A percentile compares a stretch with the other conserved stretches of the same genome.
phyloP scores from a whole-genome alignment of 2,329 filamentous ascomycete species.

The Phaeoacremonium minimum region DNA sequence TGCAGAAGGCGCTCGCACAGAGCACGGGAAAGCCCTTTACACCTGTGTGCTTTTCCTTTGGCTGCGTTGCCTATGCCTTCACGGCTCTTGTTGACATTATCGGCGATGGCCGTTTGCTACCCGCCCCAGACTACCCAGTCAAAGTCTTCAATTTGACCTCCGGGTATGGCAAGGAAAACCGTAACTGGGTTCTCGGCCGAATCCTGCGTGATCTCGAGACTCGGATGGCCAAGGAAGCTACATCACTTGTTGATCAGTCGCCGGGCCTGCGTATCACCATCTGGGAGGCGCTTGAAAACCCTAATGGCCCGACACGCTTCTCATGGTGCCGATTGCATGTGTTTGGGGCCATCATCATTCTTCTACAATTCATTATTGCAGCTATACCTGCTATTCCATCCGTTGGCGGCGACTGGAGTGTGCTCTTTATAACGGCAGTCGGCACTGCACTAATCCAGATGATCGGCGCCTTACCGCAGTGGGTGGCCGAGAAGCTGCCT shows the following conservation, averaged over 20 bases:
- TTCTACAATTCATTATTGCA: slow-evolving; percentile 27
- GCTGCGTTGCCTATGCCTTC: slow-evolving; percentile 16
- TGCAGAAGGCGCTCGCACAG: slow-evolving; percentile 14
- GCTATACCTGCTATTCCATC: slow-evolving; percentile 24
- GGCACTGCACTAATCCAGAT: slow-evolving; percentile 30
- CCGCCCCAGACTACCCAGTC: slow-evolving; percentile 9
- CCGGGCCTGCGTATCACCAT: slow-evolving; percentile 15
- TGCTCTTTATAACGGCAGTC: slow-evolving; percentile 30
- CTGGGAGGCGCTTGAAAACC: slow-evolving; percentile 13
- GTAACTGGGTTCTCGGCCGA: slow-evolving; percentile 11
- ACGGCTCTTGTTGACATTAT: slow-evolving; percentile 8
- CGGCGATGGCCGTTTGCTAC: slow-evolving; percentile 13
- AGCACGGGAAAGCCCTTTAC: slow-evolving; percentile 8
- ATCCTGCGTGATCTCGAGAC: slow-evolving; percentile 8
- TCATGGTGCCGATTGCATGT: slow-evolving; percentile 8
- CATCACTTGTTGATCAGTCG: slow-evolving; percentile 1
- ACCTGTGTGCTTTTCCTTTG: slow-evolving; percentile 17
- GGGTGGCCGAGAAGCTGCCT: slow-evolving; percentile 37
- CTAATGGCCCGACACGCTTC: slow-evolving; percentile 15
- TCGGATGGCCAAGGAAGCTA: background rate
- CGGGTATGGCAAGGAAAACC: slow-evolving; percentile 11
- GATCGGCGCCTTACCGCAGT: slow-evolving; percentile 32
- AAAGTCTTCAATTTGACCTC: slow-evolving; percentile 16
- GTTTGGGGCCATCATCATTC: slow-evolving; percentile 15
- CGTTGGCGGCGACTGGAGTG: slow-evolving; percentile 28